Percentiles rank a stretch among this genome's conserved stretches.
Conservation (phyloP, 176 grass and related monocot species). For the Eleusine indica region DNA sequence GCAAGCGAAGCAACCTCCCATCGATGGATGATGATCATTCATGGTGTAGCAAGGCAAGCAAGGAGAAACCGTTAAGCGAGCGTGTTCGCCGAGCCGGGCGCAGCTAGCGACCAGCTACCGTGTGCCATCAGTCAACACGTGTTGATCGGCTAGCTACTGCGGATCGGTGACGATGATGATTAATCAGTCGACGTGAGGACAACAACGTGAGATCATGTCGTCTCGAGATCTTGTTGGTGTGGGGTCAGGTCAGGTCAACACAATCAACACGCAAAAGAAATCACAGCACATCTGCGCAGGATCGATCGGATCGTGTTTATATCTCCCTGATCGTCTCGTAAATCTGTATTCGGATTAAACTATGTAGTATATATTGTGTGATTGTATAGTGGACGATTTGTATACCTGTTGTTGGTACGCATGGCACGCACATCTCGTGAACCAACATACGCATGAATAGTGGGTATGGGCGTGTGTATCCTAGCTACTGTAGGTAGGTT, state of each 20-base stretch:
- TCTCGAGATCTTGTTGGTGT: background rate
- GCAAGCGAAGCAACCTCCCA: slow-evolving; percentile 28
- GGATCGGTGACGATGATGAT: background rate
- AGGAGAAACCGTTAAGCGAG: slow-evolving; percentile 44
- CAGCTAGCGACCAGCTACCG: background rate
- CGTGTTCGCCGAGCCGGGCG: slow-evolving; percentile 24
- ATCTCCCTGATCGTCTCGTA: background rate
- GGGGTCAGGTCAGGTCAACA: background rate
- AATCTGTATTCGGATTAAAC: background rate
- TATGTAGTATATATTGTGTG: background rate
- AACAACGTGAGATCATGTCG: background rate
- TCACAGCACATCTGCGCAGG: no score
- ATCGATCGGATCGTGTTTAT: background rate
- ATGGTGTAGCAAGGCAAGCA: slow-evolving; percentile 48
- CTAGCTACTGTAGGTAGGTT: background rate
- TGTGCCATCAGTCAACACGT: background rate
- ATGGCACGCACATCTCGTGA: background rate
- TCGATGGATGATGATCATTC: background rate
- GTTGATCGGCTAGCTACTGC: background rate
- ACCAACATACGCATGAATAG: no score
- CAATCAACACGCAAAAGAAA: background rate
- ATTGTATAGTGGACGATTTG: no score
- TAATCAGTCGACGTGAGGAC: background rate
- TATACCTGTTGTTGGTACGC: background rate
- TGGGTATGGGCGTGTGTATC: background rate